Evolutionary conservation across 2,329 filamentous ascomycete species (phyloP).

Genomic region (Scedosporium aurantiacum): DNA sequence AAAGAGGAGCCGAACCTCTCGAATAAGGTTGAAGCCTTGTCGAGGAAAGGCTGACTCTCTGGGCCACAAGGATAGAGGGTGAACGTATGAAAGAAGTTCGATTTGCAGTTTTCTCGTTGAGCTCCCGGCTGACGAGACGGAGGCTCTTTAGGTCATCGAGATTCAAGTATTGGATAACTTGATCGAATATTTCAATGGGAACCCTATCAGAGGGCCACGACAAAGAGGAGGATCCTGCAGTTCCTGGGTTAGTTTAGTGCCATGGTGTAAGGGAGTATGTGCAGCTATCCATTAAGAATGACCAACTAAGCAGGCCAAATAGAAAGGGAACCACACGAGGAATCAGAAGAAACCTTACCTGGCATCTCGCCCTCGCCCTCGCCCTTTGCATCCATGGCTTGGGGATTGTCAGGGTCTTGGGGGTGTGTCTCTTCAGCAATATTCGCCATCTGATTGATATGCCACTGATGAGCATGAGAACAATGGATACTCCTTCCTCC

Average conservation of each 20-base stretch:
- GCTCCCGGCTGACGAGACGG: neutral
- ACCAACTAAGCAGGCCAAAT: no score
- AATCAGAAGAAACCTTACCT: no score
- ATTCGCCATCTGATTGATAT: no score
- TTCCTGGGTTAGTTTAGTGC: neutral
- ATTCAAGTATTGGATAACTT: neutral
- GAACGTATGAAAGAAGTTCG: neutral
- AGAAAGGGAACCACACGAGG: no score
- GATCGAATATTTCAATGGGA: neutral
- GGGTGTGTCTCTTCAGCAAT: no score
- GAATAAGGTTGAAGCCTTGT: neutral
- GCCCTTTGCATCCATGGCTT: no score
- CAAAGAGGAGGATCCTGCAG: neutral
- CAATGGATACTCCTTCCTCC: no score
- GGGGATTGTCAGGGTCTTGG: no score
- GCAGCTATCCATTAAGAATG: no score
- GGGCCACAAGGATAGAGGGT: neutral
- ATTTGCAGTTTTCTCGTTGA: neutral
- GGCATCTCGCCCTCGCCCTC: no score
- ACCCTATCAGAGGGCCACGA: neutral
- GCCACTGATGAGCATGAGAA: no score
- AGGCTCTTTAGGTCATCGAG: neutral
- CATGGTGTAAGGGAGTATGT: no score
- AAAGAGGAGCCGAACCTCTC: neutral
- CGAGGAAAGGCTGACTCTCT: neutral